phyloP scores from a whole-genome alignment of 257 asterid species.

The Eucommia ulmoides region DNA sequence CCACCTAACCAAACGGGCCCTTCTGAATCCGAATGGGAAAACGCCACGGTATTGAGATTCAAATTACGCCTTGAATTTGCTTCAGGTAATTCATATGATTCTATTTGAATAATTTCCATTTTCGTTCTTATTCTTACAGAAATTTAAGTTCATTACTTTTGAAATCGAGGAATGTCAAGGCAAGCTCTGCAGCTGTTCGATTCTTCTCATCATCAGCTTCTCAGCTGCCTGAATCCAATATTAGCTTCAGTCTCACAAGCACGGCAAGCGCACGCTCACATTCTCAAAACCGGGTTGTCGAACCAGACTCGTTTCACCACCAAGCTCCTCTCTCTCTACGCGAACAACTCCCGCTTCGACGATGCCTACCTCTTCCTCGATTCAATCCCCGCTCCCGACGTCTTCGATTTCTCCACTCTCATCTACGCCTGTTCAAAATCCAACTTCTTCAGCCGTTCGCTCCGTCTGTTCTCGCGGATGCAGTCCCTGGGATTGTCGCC shows the following conservation, averaged over 20 bases:
- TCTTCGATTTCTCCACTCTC: not conserved
- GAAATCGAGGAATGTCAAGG: not conserved
- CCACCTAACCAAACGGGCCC: too few relatives aligned
- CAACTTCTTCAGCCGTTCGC: not conserved
- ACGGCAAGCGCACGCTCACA: not conserved
- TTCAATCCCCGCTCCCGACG: not conserved
- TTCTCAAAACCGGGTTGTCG: not conserved
- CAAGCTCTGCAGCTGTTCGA: not conserved
- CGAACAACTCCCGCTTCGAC: not conserved
- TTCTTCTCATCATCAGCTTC: not conserved
- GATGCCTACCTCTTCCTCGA: not conserved
- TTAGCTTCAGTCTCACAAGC: not conserved
- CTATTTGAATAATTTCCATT: too few relatives aligned
- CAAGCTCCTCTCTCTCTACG: conserved; percentile 2
- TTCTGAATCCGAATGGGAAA: too few relatives aligned
- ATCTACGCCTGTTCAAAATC: not conserved
- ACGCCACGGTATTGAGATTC: too few relatives aligned
- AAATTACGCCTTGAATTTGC: too few relatives aligned
- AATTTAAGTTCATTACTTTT: too few relatives aligned
- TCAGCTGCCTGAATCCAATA: not conserved
- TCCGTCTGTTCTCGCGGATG: not conserved
- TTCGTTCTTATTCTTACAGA: too few relatives aligned
- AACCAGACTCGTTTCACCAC: not conserved
- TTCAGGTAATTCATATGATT: too few relatives aligned
- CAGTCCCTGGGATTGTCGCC: not conserved